phyloP scores from a whole-genome alignment of 495 filamentous ascomycete species.

The Talaromyces nanjingensis region DNA sequence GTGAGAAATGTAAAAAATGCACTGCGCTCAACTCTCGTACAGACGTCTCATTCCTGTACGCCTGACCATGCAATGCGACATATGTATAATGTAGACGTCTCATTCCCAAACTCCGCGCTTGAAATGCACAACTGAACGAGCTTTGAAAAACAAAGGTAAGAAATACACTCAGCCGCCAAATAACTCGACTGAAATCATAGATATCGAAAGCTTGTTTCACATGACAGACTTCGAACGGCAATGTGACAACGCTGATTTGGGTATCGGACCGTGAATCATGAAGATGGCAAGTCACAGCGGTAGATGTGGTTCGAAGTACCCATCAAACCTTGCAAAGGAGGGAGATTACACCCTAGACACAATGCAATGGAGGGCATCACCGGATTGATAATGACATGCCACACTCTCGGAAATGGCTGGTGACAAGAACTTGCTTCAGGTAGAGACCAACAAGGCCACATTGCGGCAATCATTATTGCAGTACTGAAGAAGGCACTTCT shows the following conservation, averaged over 20 bases:
- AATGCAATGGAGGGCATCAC: background rate
- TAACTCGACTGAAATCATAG: background rate
- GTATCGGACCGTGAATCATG: background rate
- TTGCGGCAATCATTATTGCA: background rate
- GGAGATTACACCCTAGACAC: background rate
- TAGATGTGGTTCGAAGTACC: background rate
- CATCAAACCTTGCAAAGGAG: background rate
- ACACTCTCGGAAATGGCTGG: background rate
- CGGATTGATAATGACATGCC: background rate
- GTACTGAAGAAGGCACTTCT: background rate
- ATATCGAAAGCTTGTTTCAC: background rate
- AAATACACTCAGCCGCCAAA: background rate
- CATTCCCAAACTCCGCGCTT: slow-evolving; percentile 10
- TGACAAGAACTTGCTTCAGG: background rate
- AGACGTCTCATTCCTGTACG: slow-evolving; percentile 4
- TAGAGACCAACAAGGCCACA: background rate
- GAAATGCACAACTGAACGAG: slow-evolving; percentile 9
- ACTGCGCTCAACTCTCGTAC: slow-evolving; percentile 4
- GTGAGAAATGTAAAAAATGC: background rate
- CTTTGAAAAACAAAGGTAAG: background rate
- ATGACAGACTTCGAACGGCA: background rate
- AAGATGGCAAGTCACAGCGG: background rate
- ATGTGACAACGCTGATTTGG: background rate
- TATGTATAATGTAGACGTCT: slow-evolving; percentile 6
- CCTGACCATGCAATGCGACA: slow-evolving; percentile 10